These are phyloP conservation scores for Ciborinia camelliae DNA, from an alignment of 2,329 filamentous ascomycete genomes.

Conservation along the genomic window DNA sequence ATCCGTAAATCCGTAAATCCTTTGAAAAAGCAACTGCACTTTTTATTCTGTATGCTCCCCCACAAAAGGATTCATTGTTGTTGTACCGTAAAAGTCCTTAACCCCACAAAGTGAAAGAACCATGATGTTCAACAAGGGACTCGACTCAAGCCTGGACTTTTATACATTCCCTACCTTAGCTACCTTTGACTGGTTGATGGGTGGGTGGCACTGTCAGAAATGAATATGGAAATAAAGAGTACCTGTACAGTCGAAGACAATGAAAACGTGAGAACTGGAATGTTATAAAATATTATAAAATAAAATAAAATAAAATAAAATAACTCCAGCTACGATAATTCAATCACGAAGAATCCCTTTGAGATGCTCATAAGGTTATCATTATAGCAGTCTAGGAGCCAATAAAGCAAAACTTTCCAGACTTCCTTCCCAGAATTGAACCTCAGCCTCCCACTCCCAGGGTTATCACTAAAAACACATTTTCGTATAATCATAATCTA, in stretches of 20 bases:
- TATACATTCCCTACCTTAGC: no score
- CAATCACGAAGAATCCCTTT: no score
- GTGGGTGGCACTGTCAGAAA: background rate
- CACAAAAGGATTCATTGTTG: background rate
- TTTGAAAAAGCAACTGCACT: background rate
- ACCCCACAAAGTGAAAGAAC: conserved; percentile 13
- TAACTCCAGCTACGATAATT: no score
- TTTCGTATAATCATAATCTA: conserved; percentile 9
- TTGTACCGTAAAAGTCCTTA: background rate
- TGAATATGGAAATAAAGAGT: background rate
- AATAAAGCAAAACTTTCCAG: background rate
- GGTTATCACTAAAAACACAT: conserved; percentile 14
- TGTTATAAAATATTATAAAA: conserved; percentile 11
- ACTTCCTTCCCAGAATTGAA: background rate
- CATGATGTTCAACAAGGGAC: conserved; percentile 13
- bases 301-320: no score
- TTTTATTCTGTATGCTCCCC: background rate
- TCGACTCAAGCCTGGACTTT: conserved; percentile 13
- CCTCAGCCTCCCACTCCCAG: no score
- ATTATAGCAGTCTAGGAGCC: background rate
- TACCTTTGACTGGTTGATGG: background rate
- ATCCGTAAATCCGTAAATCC: no score
- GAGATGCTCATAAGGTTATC: background rate
- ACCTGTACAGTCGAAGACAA: background rate
- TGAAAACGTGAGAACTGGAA: conserved; percentile 12